Base-by-base conservation (phyloP, 495 filamentous ascomycete species). In the Annulohypoxylon maeteangense region DNA sequence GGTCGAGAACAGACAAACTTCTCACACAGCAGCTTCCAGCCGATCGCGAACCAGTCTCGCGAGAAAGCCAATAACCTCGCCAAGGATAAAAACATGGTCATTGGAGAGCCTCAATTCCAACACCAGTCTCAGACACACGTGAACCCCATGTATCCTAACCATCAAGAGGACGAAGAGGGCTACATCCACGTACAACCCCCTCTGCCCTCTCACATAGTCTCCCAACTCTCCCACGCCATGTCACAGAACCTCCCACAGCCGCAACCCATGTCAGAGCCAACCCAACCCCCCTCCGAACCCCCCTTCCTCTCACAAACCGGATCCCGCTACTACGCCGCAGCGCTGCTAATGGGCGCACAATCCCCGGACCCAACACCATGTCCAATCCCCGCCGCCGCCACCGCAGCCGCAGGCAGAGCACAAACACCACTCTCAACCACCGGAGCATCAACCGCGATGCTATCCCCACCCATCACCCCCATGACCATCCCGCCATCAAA, bases 11-110 rank as follows among this genome's bases (percentile, higher is more conserved):
- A n/a, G 7, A 1, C 50, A 2, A 4, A 6, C 27, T 60, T 65
- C 54, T 59, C 45, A 3, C 54, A 54, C 44, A 53, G 45, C 54
- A 59, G 67, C 27, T 64, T 70, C 54, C 54, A 51, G 45, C 67
- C 60, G 8, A 42, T 60, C 8, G n/a, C 23, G 6, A 31, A 12
- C 34, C 0, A 16, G 4, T 16, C 23, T 36, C 27, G 6, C 50
- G 16, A 20, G 5, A 34, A 18, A 14, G 8, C 12, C 16, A 61
- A 31, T 12, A 25, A 29, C 31, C 22, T 16, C 12, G 2, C 25
- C 12, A 31, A 53, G 12, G 31, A 14, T 5, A 53, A 31, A 2
- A 53, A 31, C 25, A 31, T 16, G 12, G 23, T 6, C 14, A 5
- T 11, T 2, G 25, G 11, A 11, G 11, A 29, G 3, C 25, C 2